Base-by-base conservation (phyloP, 352 stramenopile genomes). In the Achlya hypogyna region DNA sequence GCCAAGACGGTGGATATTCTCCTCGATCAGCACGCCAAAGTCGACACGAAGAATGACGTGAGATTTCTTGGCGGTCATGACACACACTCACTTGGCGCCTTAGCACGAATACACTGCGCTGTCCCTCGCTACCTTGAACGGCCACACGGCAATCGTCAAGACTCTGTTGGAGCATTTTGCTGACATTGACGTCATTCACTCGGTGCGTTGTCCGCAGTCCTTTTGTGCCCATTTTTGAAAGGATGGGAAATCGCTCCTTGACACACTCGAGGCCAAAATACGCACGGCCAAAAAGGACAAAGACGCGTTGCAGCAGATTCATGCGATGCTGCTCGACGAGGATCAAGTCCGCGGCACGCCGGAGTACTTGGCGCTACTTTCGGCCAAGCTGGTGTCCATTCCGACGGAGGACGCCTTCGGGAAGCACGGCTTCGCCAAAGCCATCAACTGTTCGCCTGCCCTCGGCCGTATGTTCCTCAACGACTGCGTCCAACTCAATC, bases 401-500 rank as follows among this genome's bases (percentile, higher is more conserved):
- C 9, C 28, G 10, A 16, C 42, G 18, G 51, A 60, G 18, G 51
- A 67, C 10, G 60, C 60, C 9, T 67, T 67, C 28, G 31, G n/a
- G 32, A 18, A 59, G 16, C 16, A 53, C 10, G 60, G 40, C 5
- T 67, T 67, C 23, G 29, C 29, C 25, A 67, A 67, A 32, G 60
- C 60, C 5, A 58, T 67, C 60, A 67, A 59, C 12, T 67, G 60
- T 49, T 40, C 16, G 20, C 60, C 60, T 3, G 20, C 51, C 5
- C 51, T 67, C 9, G 60, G 35, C 14, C 60, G 60, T 28, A 67
- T 35, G 14, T 67, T 67, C 43, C 29, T 67, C 16, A 49, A 67
- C 34, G 60, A 67, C 25, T 67, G n/a, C 9, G 60, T 67, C 27
- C 29, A 32, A n/a, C 38, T 67, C 28, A 45, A 58, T 27, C 40